Percentiles rank a stretch among this genome's conserved stretches.
Conservation (phyloP, 257 asterid species). For the Datura wrightii region DNA sequence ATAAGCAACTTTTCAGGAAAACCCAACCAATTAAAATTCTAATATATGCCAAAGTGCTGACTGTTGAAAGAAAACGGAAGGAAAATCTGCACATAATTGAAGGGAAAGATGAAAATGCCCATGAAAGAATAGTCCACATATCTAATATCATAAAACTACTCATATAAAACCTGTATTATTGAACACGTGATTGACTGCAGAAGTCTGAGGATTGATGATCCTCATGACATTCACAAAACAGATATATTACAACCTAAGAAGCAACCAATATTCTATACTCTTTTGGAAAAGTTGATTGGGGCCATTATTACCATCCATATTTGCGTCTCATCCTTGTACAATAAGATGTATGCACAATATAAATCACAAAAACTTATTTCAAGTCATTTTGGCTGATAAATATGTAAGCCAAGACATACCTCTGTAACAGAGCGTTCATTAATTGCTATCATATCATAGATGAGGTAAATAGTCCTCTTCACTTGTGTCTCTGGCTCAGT, state of each 20-base stretch:
- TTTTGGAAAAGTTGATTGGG: background rate
- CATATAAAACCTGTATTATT: background rate
- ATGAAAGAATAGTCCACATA: constrained; percentile 16
- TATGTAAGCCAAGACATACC: constrained; percentile 33
- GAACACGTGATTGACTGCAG: constrained; percentile 11
- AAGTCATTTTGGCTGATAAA: constrained; percentile 29
- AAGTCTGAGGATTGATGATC: constrained; percentile 10
- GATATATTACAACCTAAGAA: no score
- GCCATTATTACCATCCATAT: background rate
- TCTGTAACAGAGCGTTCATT: constrained; percentile 24
- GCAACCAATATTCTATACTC: constrained; percentile 5
- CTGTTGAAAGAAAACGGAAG: background rate
- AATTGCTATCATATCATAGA: constrained; percentile 33
- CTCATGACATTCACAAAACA: constrained; percentile 22
- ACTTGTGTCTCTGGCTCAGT: constrained; percentile 31
- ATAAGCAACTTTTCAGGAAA: constrained; percentile 14
- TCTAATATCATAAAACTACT: constrained; percentile 20
- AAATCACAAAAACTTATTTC: background rate
- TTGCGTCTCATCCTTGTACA: background rate
- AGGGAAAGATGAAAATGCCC: constrained; percentile 22
- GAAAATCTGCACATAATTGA: background rate
- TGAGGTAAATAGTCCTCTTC: constrained; percentile 32
- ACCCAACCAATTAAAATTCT: constrained; percentile 15
- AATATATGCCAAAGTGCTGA: constrained; percentile 10
- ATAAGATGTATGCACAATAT: background rate